Conservation (phyloP, 177 flowering plant species). For the Vitis hybrid region DNA sequence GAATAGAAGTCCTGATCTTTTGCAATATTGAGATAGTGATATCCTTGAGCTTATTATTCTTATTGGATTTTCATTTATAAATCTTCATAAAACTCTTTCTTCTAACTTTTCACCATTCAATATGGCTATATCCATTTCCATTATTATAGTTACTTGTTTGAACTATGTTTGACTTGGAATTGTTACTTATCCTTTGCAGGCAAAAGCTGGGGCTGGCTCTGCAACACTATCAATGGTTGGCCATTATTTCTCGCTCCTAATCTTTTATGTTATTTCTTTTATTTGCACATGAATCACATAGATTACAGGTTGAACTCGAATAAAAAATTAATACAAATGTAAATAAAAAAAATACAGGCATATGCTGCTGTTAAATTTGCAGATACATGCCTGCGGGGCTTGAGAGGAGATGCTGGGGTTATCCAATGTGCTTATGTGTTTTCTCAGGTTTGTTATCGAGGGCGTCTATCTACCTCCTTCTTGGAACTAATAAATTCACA, state of each 20-base stretch:
- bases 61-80: too few species aligned
- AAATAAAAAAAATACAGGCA: conserved; percentile 51
- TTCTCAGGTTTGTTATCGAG: conserved; percentile 51
- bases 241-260: neutral
- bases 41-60: too few species aligned
- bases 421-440: conserved; percentile 82
- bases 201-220: conserved; percentile 96
- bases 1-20: too few species aligned
- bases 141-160: neutral
- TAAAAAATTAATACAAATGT: neutral
- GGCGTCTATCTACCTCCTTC: neutral
- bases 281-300: neutral
- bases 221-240: conserved; percentile 96
- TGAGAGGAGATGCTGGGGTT: conserved; percentile 81
- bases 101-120: neutral
- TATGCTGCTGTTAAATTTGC: conserved; percentile 95
- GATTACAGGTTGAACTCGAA: neutral
- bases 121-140: neutral
- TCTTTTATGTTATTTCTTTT: neutral
- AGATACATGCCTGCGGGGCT: conserved; percentile 80
- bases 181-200: conserved; percentile 49
- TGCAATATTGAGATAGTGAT: too few species aligned
- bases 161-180: conserved; percentile 1
- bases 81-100: too few species aligned
- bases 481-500: neutral